phyloP scores from a whole-genome alignment of 2,329 filamentous ascomycete species.

The Cytospora mali region DNA sequence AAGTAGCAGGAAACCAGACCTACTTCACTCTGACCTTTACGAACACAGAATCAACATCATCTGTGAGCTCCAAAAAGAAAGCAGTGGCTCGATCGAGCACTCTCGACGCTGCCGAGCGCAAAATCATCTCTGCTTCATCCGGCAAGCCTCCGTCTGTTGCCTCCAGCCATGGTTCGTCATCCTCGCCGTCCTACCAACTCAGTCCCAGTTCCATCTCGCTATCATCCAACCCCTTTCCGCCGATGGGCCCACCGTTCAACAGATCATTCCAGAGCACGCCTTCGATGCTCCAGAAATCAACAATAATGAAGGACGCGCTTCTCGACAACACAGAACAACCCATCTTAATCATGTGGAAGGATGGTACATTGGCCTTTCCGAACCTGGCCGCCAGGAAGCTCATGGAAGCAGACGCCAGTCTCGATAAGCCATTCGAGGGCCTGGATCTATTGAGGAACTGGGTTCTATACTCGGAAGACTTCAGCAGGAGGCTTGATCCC shows the following conservation, averaged over 20 bases:
- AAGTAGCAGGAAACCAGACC: slow-evolving; percentile 64
- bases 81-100: slow-evolving; percentile 43
- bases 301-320: slow-evolving; percentile 75
- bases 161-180: slow-evolving; percentile 50
- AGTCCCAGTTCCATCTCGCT: slow-evolving; percentile 57
- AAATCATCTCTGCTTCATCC: slow-evolving; percentile 45
- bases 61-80: slow-evolving; percentile 40
- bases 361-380: slow-evolving; percentile 72
- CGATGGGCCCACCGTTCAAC: slow-evolving; percentile 64
- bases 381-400: slow-evolving; percentile 66
- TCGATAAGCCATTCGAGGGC: slow-evolving; percentile 47
- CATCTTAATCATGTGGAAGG: slow-evolving; percentile 79
- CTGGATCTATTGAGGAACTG: slow-evolving; percentile 63
- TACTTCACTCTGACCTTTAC: slow-evolving; percentile 80
- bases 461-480: slow-evolving; percentile 67
- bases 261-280: slow-evolving; percentile 59
- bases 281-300: slow-evolving; percentile 72
- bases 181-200: slow-evolving; percentile 47
- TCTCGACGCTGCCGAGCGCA: slow-evolving; percentile 51
- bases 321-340: slow-evolving; percentile 75
- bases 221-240: slow-evolving; percentile 64
- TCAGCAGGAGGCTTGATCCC: slow-evolving; percentile 57
- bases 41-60: slow-evolving; percentile 50
- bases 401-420: slow-evolving; percentile 47
- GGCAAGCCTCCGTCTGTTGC: slow-evolving; percentile 50